Base-by-base conservation (phyloP, 2,329 filamentous ascomycete genomes). In the Grosmannia huntii region DNA sequence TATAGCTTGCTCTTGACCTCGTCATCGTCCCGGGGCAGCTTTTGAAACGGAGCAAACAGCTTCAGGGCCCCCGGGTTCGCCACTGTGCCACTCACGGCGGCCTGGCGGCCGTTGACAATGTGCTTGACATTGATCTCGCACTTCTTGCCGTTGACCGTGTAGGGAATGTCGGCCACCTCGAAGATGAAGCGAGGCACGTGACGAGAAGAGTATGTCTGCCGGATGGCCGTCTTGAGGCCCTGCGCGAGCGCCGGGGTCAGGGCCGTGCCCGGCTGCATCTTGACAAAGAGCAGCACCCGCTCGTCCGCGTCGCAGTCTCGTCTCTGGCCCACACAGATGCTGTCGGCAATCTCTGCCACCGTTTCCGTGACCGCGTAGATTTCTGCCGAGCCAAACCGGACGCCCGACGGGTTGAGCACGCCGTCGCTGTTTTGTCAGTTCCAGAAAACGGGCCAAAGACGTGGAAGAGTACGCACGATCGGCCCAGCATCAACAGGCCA, bases 361-460 rank as follows among this genome's bases (percentile, higher is more conserved):
- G 68, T 68, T 61, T 76, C 74, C n/a, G 72, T 70, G 52, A 78
- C 71, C n/a, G 69, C 67, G 65, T 78, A 77, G 56, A 77, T 74
- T 63, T 77, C 75, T 1, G 69, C 67, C 12, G 67, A 71, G 23
- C 75, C 75, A 57, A 77, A 77, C 28, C 75, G 71, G 58, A 77
- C 73, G 7, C 75, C 75, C 14, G 69, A 71, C 1, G 75, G 75
- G 60, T 77, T 77, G 23, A 77, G 65, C 1, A 76, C 73, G 7
- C 73, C 73, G 60, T 77, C 75, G 58, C 70, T 70, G 31, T 51
- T 51, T 14, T 51, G 49, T 51, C 23, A 51, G 49, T 4, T 48
- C 21, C 31, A 14, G 3, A 11, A 5, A 36, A 11, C 33, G 33
- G 33, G 5, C 33, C 28, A 28, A 28, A 28, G 28, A 28, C 7